A percentile compares a stretch with the other conserved stretches of the same genome.
Evolutionary conservation across 2,329 filamentous ascomycete species (phyloP).

Genomic region (Sarocladiaceae sp.): DNA sequence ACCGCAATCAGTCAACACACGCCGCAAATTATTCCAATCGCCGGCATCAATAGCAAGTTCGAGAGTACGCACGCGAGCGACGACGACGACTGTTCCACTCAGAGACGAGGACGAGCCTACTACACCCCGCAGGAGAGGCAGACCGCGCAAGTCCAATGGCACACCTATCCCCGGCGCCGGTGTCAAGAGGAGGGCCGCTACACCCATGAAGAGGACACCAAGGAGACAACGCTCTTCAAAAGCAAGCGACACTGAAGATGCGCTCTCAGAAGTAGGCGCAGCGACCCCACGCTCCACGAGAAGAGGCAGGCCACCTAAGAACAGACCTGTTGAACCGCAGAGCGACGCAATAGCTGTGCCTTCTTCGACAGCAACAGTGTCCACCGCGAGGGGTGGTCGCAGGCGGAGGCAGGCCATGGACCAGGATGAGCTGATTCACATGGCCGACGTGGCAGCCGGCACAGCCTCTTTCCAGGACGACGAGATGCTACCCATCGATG

Average conservation of each 20-base stretch:
- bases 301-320: constrained; percentile 13
- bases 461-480: constrained; percentile 12
- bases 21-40: constrained; percentile 37
- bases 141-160: constrained; percentile 43
- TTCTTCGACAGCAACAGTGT: constrained; percentile 11
- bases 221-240: constrained; percentile 26
- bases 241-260: constrained; percentile 20
- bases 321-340: constrained; percentile 17
- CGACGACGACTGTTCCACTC: constrained; percentile 46
- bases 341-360: constrained; percentile 18
- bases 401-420: constrained; percentile 18
- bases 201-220: constrained; percentile 33
- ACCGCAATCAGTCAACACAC: constrained; percentile 23
- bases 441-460: constrained; percentile 17
- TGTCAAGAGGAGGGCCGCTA: constrained; percentile 39
- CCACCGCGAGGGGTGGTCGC: constrained; percentile 13
- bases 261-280: constrained; percentile 15
- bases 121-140: constrained; percentile 37
- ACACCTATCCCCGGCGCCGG: constrained; percentile 41
- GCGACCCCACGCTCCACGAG: constrained; percentile 23
- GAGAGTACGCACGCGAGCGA: constrained; percentile 25
- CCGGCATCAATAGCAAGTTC: constrained; percentile 14
- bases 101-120: constrained; percentile 26
- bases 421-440: constrained; percentile 20
- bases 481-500: constrained; percentile 17